These are phyloP conservation scores for Lupinus albus DNA, from an alignment of 306 rosid genomes.

Conservation along the genomic window DNA sequence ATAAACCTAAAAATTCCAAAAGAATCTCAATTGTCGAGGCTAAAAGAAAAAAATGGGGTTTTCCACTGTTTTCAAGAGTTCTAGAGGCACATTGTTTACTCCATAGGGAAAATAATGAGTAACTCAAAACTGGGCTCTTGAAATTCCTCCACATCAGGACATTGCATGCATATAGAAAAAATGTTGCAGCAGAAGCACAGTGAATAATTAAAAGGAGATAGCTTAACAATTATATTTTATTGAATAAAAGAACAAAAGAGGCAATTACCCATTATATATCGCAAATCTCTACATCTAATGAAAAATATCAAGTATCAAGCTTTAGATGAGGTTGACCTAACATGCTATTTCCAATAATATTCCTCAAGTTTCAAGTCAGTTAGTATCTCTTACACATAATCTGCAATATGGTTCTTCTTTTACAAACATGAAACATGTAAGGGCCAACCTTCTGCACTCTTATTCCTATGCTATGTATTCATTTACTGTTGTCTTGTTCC, in stretches of 20 bases:
- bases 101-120: too few relatives aligned
- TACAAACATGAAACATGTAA: constrained; percentile 24
- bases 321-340: constrained; percentile 42
- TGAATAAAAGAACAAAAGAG: constrained; percentile 14
- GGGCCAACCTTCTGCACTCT: constrained; percentile 32
- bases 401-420: constrained; percentile 33
- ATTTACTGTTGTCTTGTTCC: constrained; percentile 7
- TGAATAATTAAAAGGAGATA: not conserved
- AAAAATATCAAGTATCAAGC: constrained; percentile 32
- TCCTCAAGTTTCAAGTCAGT: constrained; percentile 45
- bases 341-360: constrained; percentile 38
- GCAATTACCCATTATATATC: constrained; percentile 26
- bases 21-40: too few relatives aligned
- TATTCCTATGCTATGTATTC: constrained; percentile 23
- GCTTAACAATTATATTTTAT: constrained; percentile 21
- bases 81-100: too few relatives aligned
- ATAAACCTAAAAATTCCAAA: too few relatives aligned
- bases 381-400: constrained; percentile 26
- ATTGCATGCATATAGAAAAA: too few relatives aligned
- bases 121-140: too few relatives aligned
- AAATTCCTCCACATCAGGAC: too few relatives aligned
- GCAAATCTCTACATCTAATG: constrained; percentile 31
- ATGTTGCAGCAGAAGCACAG: constrained; percentile 5
- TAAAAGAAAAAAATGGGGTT: too few relatives aligned
- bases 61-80: too few relatives aligned